Evolutionary conservation across 1,139 yeast species (phyloP).

Genomic region (Suhomyces bribrorum): DNA sequence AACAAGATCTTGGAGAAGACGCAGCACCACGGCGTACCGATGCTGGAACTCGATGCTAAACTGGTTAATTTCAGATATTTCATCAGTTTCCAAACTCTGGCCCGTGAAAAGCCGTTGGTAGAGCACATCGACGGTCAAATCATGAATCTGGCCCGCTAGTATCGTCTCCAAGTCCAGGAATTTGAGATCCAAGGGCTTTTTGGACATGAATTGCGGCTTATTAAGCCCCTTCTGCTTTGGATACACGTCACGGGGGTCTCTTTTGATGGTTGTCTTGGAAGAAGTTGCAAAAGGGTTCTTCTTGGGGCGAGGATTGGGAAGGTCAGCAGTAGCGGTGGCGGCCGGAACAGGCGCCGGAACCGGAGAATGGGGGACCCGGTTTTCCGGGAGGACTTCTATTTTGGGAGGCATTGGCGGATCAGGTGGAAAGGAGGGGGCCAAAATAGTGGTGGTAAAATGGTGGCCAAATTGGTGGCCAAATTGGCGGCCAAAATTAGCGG

Average conservation of each 20-base stretch:
- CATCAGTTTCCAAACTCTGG: neutral
- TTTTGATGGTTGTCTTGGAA: constrained; percentile 30
- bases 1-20: constrained; percentile 32
- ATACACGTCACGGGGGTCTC: constrained; percentile 39
- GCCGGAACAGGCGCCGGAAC: neutral
- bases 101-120: constrained; percentile 2
- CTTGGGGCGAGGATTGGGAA: too few species aligned
- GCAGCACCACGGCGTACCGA: constrained; percentile 27
- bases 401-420: constrained; percentile 35
- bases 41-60: constrained; percentile 1
- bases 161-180: constrained; percentile 33
- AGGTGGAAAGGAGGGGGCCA: too few species aligned
- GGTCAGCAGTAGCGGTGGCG: too few species aligned
- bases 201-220: constrained; percentile 31
- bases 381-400: constrained; percentile 22
- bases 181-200: constrained; percentile 38
- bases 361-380: too few species aligned
- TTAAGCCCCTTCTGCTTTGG: constrained; percentile 37
- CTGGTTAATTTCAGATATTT: neutral
- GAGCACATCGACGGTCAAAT: constrained; percentile 23
- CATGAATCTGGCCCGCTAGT: constrained; percentile 30
- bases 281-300: constrained; percentile 37
- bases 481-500: too few species aligned
- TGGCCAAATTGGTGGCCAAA: too few species aligned
- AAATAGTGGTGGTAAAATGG: too few species aligned